phyloP scores from a whole-genome alignment of 306 rosid genomes.

The Begonia peltatifolia region DNA sequence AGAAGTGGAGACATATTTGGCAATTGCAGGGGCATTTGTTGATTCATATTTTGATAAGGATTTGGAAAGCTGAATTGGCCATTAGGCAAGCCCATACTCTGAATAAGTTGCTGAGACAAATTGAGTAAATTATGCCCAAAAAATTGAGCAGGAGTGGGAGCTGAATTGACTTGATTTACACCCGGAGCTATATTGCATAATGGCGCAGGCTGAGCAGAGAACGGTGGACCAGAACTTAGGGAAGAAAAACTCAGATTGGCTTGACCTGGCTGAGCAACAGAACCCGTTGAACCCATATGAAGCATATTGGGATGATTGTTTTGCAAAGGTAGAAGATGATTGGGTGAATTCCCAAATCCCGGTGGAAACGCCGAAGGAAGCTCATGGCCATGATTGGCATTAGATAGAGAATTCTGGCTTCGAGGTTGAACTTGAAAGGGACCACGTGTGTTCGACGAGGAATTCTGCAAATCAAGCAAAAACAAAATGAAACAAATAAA shows the following conservation, averaged over 20 bases:
- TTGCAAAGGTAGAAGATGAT: constrained; percentile 25
- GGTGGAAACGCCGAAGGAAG: constrained; percentile 24
- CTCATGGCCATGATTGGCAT: constrained; percentile 17
- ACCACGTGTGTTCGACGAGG: constrained; percentile 11
- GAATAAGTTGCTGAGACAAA: constrained; percentile 42
- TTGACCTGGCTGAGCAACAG: constrained; percentile 20
- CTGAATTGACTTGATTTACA: constrained; percentile 32
- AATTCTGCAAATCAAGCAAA: constrained; percentile 3
- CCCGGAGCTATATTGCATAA: constrained; percentile 24
- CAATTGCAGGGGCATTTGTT: constrained; percentile 39
- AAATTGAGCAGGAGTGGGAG: constrained; percentile 33
- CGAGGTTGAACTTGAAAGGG: constrained; percentile 28
- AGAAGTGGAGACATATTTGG: constrained; percentile 35
- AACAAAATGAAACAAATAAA: not conserved
- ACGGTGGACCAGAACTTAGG: constrained; percentile 4
- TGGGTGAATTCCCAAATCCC: constrained; percentile 22
- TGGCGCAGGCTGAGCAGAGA: constrained; percentile 13
- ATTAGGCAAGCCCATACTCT: constrained; percentile 42
- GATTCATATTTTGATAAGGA: constrained; percentile 53
- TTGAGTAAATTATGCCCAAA: constrained; percentile 35
- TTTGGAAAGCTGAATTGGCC: constrained; percentile 47
- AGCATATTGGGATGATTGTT: constrained; percentile 29
- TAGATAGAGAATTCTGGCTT: constrained; percentile 13
- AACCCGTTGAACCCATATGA: constrained; percentile 22
- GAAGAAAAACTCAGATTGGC: constrained; percentile 23